Conservation (phyloP, 2,329 filamentous ascomycete species). For the Nemania sp. region DNA sequence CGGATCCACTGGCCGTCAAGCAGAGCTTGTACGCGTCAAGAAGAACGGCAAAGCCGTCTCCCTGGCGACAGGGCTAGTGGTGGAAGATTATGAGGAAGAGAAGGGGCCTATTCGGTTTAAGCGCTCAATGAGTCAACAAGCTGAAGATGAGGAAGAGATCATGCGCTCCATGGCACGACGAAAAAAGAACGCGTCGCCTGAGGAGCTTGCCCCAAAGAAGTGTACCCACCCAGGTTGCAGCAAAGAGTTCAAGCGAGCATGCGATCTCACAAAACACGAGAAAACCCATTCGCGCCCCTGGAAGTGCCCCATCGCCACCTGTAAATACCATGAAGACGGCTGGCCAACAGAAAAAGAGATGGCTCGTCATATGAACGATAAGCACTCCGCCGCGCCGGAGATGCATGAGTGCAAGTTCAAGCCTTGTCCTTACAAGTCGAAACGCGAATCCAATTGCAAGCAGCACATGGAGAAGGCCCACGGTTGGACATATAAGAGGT, state of each 20-base stretch:
- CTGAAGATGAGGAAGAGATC: slow-evolving; percentile 79
- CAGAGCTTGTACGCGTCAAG: slow-evolving; percentile 80
- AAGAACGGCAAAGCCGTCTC: slow-evolving; percentile 81
- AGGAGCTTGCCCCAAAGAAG: slow-evolving; percentile 78
- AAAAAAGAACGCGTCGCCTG: slow-evolving; percentile 87
- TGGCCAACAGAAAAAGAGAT: slow-evolving; percentile 99
- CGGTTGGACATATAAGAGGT: slow-evolving; percentile 85
- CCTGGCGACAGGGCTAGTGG: slow-evolving; percentile 68
- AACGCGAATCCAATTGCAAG: slow-evolving; percentile 95
- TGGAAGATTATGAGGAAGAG: slow-evolving; percentile 57
- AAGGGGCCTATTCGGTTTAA: slow-evolving; percentile 60
- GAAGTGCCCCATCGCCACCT: slow-evolving; percentile 82
- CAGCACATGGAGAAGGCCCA: slow-evolving; percentile 99
- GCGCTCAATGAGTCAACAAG: slow-evolving; percentile 68
- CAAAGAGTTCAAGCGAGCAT: slow-evolving; percentile 96
- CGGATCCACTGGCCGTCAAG: slow-evolving; percentile 77
- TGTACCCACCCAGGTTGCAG: slow-evolving; percentile 76
- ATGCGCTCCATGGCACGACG: slow-evolving; percentile 92
- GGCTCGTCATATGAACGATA: slow-evolving; percentile 94
- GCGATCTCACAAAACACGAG: slow-evolving; percentile 95
- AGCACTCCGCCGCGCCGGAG: slow-evolving; percentile 78
- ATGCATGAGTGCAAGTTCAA: slow-evolving; percentile 83
- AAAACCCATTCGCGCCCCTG: slow-evolving; percentile 96
- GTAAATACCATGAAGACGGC: slow-evolving; percentile 87
- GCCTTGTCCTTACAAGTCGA: slow-evolving; percentile 90